A percentile compares a stretch with the other conserved stretches of the same genome.
phyloP scores from a whole-genome alignment of 108 stramenopile genomes.

The Schizochytrium sp. region DNA sequence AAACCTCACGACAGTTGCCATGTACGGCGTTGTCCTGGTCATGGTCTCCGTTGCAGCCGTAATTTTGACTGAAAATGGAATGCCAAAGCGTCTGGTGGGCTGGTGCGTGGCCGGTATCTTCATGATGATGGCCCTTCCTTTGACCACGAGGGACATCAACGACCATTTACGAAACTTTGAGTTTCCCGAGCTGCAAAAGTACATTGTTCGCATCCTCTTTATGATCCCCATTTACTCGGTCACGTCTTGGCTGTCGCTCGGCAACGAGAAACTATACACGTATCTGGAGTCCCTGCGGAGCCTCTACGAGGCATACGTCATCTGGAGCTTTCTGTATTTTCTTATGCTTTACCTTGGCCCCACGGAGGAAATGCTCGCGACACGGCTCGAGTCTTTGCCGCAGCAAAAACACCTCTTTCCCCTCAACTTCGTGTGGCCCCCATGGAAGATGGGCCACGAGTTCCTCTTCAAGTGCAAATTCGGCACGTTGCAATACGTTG shows the following conservation, averaged over 20 bases:
- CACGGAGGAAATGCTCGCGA: slow-evolving; percentile 62
- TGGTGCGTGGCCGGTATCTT: slow-evolving; percentile 53
- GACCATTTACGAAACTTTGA: slow-evolving; percentile 56
- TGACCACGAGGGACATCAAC: slow-evolving; percentile 61
- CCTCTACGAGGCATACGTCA: slow-evolving; percentile 81
- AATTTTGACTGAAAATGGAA: not conserved
- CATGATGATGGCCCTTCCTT: slow-evolving; percentile 61
- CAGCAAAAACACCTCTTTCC: slow-evolving; percentile 43
- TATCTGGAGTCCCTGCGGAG: slow-evolving; percentile 72
- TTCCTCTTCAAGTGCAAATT: slow-evolving; percentile 13
- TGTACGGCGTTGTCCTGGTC: not conserved
- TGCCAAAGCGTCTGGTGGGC: not conserved
- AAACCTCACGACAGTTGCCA: not conserved
- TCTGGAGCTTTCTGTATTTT: slow-evolving; percentile 83
- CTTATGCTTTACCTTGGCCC: slow-evolving; percentile 79
- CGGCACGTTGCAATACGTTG: slow-evolving; percentile 71
- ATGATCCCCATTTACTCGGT: slow-evolving; percentile 84
- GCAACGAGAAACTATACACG: slow-evolving; percentile 65
- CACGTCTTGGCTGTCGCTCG: slow-evolving; percentile 75
- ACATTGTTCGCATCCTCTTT: slow-evolving; percentile 65
- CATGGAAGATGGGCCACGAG: slow-evolving; percentile 14
- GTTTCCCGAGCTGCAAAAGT: slow-evolving; percentile 60
- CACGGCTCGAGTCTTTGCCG: slow-evolving; percentile 44
- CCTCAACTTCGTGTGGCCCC: slow-evolving; percentile 33
- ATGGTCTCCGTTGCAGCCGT: not conserved